Conservation (phyloP, 2,329 filamentous ascomycete species). For the Ophiostoma ulmi region DNA sequence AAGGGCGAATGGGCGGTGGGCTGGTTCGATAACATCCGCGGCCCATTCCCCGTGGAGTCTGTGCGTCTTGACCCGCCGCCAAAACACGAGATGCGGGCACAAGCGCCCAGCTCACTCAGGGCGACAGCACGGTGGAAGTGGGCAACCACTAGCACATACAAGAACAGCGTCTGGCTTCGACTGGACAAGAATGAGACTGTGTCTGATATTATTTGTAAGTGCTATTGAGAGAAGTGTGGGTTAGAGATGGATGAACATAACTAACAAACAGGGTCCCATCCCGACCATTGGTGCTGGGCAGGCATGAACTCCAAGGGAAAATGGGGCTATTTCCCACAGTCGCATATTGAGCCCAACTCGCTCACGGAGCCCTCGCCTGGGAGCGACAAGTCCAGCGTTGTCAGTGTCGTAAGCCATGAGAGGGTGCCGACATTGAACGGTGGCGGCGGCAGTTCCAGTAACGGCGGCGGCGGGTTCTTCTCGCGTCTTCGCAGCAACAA, state of each 20-base stretch:
- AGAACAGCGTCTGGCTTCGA: slow-evolving; percentile 45
- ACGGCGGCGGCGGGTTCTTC: slow-evolving; percentile 22
- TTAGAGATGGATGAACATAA: background rate
- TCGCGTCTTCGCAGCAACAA: slow-evolving; percentile 24
- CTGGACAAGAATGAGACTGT: slow-evolving; percentile 62
- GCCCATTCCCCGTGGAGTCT: slow-evolving; percentile 45
- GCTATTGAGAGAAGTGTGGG: background rate
- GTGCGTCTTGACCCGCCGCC: slow-evolving; percentile 45
- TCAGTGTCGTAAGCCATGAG: slow-evolving; percentile 16
- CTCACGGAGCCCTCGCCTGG: slow-evolving; percentile 36
- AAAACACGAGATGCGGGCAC: slow-evolving; percentile 41
- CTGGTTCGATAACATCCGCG: slow-evolving; percentile 50
- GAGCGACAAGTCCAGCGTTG: slow-evolving; percentile 29
- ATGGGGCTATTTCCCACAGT: slow-evolving; percentile 50
- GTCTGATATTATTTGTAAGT: slow-evolving; percentile 53
- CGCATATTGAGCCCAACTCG: slow-evolving; percentile 44
- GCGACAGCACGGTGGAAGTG: slow-evolving; percentile 51
- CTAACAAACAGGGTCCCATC: slow-evolving; percentile 31
- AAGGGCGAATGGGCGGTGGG: slow-evolving; percentile 52
- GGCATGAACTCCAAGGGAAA: slow-evolving; percentile 49
- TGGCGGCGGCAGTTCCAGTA: background rate
- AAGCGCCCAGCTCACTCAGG: slow-evolving; percentile 42
- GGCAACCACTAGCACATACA: slow-evolving; percentile 37
- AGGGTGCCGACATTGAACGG: slow-evolving; percentile 22
- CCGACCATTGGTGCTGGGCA: slow-evolving; percentile 53